Conservation (phyloP, 2,329 filamentous ascomycete genomes). For the Thermothelomyces thermophilus region DNA sequence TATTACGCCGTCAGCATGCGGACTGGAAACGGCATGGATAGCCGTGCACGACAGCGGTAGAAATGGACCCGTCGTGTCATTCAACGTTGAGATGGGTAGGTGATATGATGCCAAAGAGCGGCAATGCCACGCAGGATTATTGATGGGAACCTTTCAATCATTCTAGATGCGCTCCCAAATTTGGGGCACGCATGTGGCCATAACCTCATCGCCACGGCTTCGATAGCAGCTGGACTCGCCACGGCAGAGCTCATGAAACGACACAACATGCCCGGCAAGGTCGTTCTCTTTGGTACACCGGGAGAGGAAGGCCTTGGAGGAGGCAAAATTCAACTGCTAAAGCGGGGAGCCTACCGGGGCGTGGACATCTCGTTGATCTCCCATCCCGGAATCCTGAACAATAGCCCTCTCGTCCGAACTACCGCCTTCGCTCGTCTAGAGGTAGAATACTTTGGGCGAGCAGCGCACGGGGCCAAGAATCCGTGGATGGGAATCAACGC, state of each 20-base stretch:
- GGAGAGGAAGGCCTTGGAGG: conserved; percentile 5
- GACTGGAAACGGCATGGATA: conserved; percentile 10
- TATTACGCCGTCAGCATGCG: conserved; percentile 4
- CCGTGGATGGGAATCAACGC: conserved; percentile 9
- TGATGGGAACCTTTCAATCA: background rate
- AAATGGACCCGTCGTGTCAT: conserved; percentile 1
- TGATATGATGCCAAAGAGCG: background rate
- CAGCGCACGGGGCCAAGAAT: background rate
- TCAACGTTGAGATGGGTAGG: conserved; percentile 11
- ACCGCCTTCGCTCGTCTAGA: conserved; percentile 1
- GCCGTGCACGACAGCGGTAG: conserved; percentile 3
- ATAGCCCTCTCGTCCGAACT: conserved; percentile 3
- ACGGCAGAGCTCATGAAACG: background rate
- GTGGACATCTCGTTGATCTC: conserved; percentile 10
- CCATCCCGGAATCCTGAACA: conserved; percentile 6
- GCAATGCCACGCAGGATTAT: background rate
- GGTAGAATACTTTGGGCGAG: background rate
- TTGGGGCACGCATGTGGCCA: conserved; percentile 9
- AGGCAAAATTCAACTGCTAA: conserved; percentile 3
- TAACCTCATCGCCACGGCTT: conserved; percentile 8
- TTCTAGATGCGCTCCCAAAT: conserved; percentile 2
- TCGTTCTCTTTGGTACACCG: conserved; percentile 2
- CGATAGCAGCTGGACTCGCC: conserved; percentile 2
- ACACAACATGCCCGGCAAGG: background rate
- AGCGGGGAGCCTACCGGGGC: background rate